These are phyloP conservation scores for Tephrocybe sp. DNA, from an alignment of 768 basidiomycete genomes.

Conservation along the genomic window DNA sequence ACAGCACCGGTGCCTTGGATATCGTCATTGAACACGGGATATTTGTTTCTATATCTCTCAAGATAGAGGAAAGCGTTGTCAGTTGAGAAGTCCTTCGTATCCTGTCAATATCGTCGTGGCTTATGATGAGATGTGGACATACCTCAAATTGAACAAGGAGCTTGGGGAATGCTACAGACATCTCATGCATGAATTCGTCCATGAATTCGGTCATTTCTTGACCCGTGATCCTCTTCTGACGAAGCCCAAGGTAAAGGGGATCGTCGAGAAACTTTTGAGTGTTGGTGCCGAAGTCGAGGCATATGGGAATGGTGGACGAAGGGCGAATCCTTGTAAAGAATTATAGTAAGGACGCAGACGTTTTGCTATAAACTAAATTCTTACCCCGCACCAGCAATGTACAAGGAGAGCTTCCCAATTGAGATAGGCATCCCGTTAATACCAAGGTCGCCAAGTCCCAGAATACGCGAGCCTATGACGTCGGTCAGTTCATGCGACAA, in stretches of 20 bases:
- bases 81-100: conserved; percentile 78
- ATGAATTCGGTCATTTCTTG: conserved; percentile 77
- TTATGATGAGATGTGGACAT: conserved; percentile 10
- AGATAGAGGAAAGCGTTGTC: conserved; percentile 90
- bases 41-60: conserved; percentile 68
- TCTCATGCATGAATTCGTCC: conserved; percentile 91
- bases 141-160: conserved; percentile 86
- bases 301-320: conserved; percentile 76
- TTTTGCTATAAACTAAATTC: conserved; percentile 13
- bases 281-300: conserved; percentile 88
- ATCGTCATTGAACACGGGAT: conserved; percentile 87
- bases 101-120: not conserved
- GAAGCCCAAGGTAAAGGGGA: conserved; percentile 86
- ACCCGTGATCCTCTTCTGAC: conserved; percentile 63
- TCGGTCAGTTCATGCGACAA: conserved; percentile 18
- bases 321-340: conserved; percentile 59
- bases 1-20: conserved; percentile 92
- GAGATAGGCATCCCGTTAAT: conserved; percentile 87
- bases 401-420: conserved; percentile 90
- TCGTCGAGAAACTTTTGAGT: conserved; percentile 77
- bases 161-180: conserved; percentile 71
- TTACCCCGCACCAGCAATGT: conserved; percentile 87
- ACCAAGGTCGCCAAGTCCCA: conserved; percentile 84
- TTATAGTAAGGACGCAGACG: not conserved
- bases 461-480: conserved; percentile 71